These are phyloP conservation scores for Calonectria crousiana DNA, from an alignment of 2,329 filamentous ascomycete species.

Conservation along the genomic window DNA sequence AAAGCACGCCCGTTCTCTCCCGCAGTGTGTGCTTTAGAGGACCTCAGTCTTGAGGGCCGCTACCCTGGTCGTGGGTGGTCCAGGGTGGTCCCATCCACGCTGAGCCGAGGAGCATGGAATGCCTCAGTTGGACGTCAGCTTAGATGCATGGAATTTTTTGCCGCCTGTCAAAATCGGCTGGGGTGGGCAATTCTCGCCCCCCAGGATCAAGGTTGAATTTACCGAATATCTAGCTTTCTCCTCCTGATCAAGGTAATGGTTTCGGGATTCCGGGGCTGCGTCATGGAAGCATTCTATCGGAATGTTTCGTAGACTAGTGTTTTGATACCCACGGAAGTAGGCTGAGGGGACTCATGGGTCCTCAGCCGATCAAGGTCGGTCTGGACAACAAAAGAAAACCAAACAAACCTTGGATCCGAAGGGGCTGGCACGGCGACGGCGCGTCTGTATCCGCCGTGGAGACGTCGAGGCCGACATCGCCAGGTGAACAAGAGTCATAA, in stretches of 20 bases:
- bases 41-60: constrained; percentile 22
- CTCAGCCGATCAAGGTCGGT: constrained; percentile 23
- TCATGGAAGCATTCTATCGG: constrained; percentile 29
- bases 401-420: constrained; percentile 28
- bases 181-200: constrained; percentile 22
- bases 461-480: constrained; percentile 29
- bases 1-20: constrained; percentile 25
- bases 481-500: constrained; percentile 42
- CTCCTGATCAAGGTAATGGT: constrained; percentile 29
- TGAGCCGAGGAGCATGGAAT: constrained; percentile 28
- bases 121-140: constrained; percentile 26
- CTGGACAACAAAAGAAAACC: constrained; percentile 25
- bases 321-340: constrained; percentile 24
- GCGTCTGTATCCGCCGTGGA: constrained; percentile 35
- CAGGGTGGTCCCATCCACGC: constrained; percentile 28
- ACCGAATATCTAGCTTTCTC: constrained; percentile 22
- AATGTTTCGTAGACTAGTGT: constrained; percentile 28
- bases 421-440: constrained; percentile 27
- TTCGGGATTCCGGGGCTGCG: constrained; percentile 33
- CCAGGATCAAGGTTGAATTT: constrained; percentile 29
- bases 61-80: constrained; percentile 24
- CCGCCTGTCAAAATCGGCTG: constrained; percentile 25
- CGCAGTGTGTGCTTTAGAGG: constrained; percentile 13
- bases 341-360: constrained; percentile 24
- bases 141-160: constrained; percentile 32